Conservation (phyloP, 345 rosid species). For the Rhodomyrtus tomentosa region DNA sequence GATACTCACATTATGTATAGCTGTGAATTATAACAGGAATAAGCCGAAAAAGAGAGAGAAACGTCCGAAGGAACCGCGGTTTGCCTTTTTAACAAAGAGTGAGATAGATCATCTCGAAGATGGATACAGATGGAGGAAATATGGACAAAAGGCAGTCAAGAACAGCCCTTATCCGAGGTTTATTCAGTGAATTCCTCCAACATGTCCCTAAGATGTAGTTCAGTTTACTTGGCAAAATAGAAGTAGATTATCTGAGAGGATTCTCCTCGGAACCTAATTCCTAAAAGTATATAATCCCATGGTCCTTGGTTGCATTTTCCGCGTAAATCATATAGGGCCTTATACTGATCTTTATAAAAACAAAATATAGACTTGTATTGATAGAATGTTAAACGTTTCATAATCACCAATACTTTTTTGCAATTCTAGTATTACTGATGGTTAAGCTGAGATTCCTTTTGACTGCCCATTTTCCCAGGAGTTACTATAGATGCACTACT, state of each 20-base stretch:
- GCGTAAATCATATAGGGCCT: neutral
- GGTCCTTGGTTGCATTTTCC: neutral
- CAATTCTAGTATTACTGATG: neutral
- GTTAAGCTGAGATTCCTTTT: neutral
- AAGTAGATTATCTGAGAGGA: neutral
- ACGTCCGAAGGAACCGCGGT: neutral
- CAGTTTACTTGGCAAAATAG: neutral
- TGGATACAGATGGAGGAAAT: conserved; percentile 11
- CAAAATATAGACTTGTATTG: neutral
- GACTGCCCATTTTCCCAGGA: neutral
- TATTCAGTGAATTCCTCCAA: neutral
- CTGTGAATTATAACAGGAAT: neutral
- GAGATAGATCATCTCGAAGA: conserved; percentile 9
- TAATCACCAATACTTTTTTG: neutral
- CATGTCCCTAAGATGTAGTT: neutral
- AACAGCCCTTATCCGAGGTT: conserved; percentile 12
- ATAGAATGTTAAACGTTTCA: neutral
- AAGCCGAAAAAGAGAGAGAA: conserved; percentile 6
- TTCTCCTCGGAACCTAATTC: neutral
- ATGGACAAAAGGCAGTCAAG: conserved; percentile 9
- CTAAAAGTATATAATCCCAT: neutral
- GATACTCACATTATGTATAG: neutral
- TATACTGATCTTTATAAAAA: neutral
- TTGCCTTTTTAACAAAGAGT: conserved; percentile 6
- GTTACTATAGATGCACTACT: conserved; percentile 5